Percentiles rank a stretch among this genome's conserved stretches.
phyloP scores from a whole-genome alignment of 2,329 filamentous ascomycete species.

The Penicillium sp. region DNA sequence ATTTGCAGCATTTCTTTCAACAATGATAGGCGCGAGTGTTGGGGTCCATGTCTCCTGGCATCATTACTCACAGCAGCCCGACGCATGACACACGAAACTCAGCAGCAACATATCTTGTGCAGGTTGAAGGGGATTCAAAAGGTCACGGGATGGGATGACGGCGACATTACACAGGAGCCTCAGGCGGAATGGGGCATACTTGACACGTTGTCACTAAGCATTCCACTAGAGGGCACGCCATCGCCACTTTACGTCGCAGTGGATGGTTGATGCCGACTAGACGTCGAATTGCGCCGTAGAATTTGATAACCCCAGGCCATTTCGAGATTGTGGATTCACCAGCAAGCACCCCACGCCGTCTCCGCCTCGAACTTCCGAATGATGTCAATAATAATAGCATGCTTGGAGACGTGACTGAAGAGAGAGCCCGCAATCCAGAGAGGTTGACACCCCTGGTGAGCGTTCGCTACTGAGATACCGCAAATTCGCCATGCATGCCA shows the following conservation, averaged over 20 bases:
- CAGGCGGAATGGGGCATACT: slow-evolving; percentile 25
- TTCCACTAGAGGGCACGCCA: no score
- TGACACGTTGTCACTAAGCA: slow-evolving; percentile 11
- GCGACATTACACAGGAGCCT: slow-evolving; percentile 17
- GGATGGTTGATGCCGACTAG: slow-evolving; percentile 1
- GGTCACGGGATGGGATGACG: slow-evolving; percentile 46
- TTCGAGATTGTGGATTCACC: slow-evolving; percentile 55
- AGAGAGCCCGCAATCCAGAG: slow-evolving; percentile 56
- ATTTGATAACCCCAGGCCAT: slow-evolving; percentile 31
- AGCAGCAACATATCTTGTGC: slow-evolving; percentile 45
- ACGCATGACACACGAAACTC: slow-evolving; percentile 50
- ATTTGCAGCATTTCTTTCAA: slow-evolving; percentile 52
- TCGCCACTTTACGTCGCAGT: no score
- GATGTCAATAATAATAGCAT: slow-evolving; percentile 34
- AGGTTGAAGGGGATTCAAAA: slow-evolving; percentile 40
- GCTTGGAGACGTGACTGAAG: slow-evolving; percentile 51
- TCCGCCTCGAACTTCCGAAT: slow-evolving; percentile 52
- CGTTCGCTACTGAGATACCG: slow-evolving; percentile 56
- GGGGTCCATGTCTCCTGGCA: slow-evolving; percentile 51
- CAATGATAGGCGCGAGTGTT: slow-evolving; percentile 47
- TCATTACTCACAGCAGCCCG: slow-evolving; percentile 48
- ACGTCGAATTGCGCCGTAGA: slow-evolving; percentile 10
- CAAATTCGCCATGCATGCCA: slow-evolving; percentile 59
- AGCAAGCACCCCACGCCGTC: slow-evolving; percentile 55
- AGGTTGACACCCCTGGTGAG: slow-evolving; percentile 56